Evolutionary conservation across 2,329 filamentous ascomycete species (phyloP), one percentile per base, ranked within the genome.

Genomic region (Raffaelea ambrosiae): DNA sequence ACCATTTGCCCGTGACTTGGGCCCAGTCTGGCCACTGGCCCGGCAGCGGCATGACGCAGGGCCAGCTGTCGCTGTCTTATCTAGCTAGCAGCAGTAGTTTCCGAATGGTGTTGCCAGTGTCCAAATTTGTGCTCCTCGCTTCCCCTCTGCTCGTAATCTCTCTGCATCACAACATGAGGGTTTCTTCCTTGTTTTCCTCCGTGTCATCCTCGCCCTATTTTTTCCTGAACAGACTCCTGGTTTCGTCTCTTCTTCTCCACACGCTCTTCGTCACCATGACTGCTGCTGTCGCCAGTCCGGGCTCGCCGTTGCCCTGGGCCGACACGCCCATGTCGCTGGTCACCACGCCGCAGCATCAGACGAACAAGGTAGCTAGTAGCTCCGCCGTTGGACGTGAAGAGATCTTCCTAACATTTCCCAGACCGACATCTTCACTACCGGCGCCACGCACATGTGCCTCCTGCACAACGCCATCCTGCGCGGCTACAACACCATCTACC

Each of bases 401-500:
- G n/a, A n/a, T 35, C 23, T 23, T n/a, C 9, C 26, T 29, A 29
- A 29, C 26, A 7, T 29, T 11, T 4, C 1, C 4, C 51, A 77
- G 72, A 73, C 72, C 35, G 76, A 81, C 56, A 66, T 79, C 53
- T 81, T 80, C 61, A 78, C 74, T 1, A 70, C 68, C 0, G 75
- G 74, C 20, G 77, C 79, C 0, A 78, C 76, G 16, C 74, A 83
- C 61, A 83, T 81, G 78, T 69, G 71, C 3, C 61, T 81, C 45
- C 65, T 80, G 44, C 78, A 83, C 67, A 83, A 83, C 56, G 66
- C 73, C 48, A 75, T 83, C 56, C 73, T 83, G 53, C 76, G 79
- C 39, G 76, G 77, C 47, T 80, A 77, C 66, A 83, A 84, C 62
- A 74, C 71, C 56, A 80, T 84, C 57, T 80, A 76, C 59, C 70